Base-by-base conservation (phyloP, 1,284 basidiomycete species). In the Apiotrichum akiyoshidainum region DNA sequence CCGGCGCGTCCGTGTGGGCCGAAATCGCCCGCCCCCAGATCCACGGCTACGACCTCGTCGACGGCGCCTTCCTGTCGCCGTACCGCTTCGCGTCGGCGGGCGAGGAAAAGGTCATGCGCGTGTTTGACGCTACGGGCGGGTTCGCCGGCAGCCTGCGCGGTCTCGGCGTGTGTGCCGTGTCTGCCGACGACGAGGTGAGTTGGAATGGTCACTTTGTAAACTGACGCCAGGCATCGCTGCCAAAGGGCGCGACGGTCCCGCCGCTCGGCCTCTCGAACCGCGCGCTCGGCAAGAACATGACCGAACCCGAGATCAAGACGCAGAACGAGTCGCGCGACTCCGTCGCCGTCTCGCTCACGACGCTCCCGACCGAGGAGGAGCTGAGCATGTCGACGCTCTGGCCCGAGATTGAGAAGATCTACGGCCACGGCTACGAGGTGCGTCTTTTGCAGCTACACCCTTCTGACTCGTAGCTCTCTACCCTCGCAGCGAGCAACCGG, bases 391-490 rank as follows among this genome's bases (percentile, higher is more conserved):
- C 85, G 14, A 98, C 95, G 0, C 83, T 99, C 0, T 99, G 96
- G 96, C 95, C 95, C 0, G 96, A 99, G 78, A 81, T 87, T 1
- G 95, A 99, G 71, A 99, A 99, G 75, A 81, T 99, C 2, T 99
- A 97, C 74, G 96, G 95, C 1, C 96, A 99, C 76, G 93, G 93
- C 37, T 98, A 97, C 72, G 96, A 99, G 83, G 88, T 92, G 64
- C 58, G 72, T 65, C 26, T 45, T 21, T 37, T 13, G 37, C 11
- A 37, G 8, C 11, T 22, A 13, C 17, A n/a, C 19, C 26, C 49
- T 3, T 26, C n/a, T 64, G 37, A 52, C 40, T n/a, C 5, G 11
- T 55, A 92, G 89, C 87, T 87, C 5, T 87, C 92, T 54, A 84
- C 88, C 0, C 79, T 95, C 4, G 85, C 86, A 0, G 82, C 86